These are phyloP conservation scores for Massarina eburnea DNA, from an alignment of 2,329 filamentous ascomycete species.

Conservation along the genomic window DNA sequence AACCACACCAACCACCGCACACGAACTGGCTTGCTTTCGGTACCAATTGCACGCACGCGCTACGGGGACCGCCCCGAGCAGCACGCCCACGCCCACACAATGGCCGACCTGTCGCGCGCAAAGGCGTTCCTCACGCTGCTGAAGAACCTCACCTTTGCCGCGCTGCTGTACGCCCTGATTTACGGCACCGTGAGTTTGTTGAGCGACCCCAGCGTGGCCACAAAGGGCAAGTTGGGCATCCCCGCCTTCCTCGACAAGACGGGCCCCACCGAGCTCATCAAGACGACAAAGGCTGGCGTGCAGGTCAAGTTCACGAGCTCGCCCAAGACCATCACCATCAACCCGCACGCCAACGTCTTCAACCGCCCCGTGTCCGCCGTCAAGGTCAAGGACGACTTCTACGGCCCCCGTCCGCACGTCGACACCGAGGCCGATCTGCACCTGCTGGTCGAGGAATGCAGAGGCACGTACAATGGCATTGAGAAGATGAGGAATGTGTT, in stretches of 20 bases:
- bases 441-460: slow-evolving; percentile 55
- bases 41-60: slow-evolving; percentile 13
- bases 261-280: slow-evolving; percentile 44
- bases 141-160: slow-evolving; percentile 48
- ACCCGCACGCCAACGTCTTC: slow-evolving; percentile 56
- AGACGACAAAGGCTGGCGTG: slow-evolving; percentile 44
- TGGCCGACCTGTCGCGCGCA: slow-evolving; percentile 38
- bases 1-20: background rate
- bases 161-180: slow-evolving; percentile 45
- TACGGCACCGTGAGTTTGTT: slow-evolving; percentile 46
- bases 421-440: slow-evolving; percentile 57
- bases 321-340: slow-evolving; percentile 49
- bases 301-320: slow-evolving; percentile 48
- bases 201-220: slow-evolving; percentile 43
- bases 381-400: slow-evolving; percentile 53
- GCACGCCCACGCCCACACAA: slow-evolving; percentile 15
- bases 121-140: slow-evolving; percentile 41
- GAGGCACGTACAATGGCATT: slow-evolving; percentile 54
- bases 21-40: slow-evolving; percentile 11
- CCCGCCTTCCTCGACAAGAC: slow-evolving; percentile 46
- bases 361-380: slow-evolving; percentile 56
- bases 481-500: slow-evolving; percentile 59
- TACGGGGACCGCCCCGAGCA: slow-evolving; percentile 19
- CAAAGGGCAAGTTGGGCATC: slow-evolving; percentile 46
- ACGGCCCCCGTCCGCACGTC: slow-evolving; percentile 54